Evolutionary conservation across 2,329 filamentous ascomycete genomes (phyloP).

Genomic region (Sarocladium strictum): DNA sequence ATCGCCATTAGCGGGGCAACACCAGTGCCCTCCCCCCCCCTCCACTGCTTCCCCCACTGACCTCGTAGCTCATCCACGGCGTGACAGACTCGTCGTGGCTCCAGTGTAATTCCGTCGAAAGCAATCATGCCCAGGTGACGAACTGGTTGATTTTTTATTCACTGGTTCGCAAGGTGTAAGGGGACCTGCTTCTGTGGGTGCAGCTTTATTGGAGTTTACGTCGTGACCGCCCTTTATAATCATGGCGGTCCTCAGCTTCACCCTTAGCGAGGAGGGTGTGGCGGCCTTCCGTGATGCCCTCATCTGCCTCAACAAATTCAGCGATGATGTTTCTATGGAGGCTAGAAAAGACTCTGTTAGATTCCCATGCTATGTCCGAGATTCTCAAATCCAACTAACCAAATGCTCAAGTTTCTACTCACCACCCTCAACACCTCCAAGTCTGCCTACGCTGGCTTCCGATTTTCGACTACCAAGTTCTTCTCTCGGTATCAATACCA

Average conservation of each 20-base stretch:
- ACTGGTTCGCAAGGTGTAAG: too few relatives aligned
- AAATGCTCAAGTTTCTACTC: slow-evolving; percentile 55
- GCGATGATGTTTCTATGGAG: slow-evolving; percentile 71
- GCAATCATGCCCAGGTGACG: too few relatives aligned
- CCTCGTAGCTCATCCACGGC: neutral
- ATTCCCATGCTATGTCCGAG: slow-evolving; percentile 9
- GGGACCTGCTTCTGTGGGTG: too few relatives aligned
- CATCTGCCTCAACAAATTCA: slow-evolving; percentile 71
- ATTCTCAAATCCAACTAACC: neutral
- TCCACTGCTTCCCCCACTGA: neutral
- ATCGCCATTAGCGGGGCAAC: neutral
- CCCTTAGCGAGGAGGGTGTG: slow-evolving; percentile 67
- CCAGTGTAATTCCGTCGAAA: neutral
- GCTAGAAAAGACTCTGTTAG: slow-evolving; percentile 61
- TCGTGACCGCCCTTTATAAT: too few relatives aligned
- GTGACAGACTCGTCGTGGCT: neutral
- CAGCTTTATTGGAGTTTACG: too few relatives aligned
- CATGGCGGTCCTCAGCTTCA: slow-evolving; percentile 66
- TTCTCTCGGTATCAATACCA: slow-evolving; percentile 68
- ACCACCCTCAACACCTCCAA: slow-evolving; percentile 76
- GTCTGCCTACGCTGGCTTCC: slow-evolving; percentile 70
- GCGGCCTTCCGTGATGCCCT: slow-evolving; percentile 66
- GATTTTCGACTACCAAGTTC: slow-evolving; percentile 61
- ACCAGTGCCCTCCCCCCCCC: neutral
- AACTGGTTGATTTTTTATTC: too few relatives aligned